Conservation (phyloP, 768 basidiomycete species). For the Leucocoprinus leucothites region DNA sequence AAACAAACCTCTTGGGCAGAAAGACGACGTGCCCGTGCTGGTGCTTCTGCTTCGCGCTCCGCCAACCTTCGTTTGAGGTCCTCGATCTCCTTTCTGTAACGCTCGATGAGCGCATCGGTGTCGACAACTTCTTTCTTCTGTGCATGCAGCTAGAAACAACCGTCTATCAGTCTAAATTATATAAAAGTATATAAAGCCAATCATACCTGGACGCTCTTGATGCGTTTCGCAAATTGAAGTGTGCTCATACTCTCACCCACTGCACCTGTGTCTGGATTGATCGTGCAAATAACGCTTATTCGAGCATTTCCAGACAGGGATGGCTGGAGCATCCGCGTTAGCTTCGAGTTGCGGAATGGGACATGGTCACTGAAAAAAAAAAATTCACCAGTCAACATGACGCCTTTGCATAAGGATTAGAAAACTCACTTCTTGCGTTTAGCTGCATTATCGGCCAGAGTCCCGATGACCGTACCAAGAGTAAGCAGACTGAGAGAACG, state of each 20-base stretch:
- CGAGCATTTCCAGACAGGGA: conserved; percentile 94
- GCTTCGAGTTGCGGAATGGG: conserved; percentile 92
- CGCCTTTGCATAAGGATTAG: not conserved
- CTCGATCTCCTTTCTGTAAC: conserved; percentile 93
- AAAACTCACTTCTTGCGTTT: conserved; percentile 62
- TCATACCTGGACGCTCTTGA: conserved; percentile 81
- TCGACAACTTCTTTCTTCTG: conserved; percentile 94
- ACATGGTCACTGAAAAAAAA: conserved; percentile 67
- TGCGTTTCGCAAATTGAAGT: conserved; percentile 84
- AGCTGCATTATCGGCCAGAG: conserved; percentile 83
- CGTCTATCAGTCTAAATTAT: not conserved
- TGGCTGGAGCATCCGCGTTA: conserved; percentile 92
- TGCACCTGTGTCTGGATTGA: conserved; percentile 81
- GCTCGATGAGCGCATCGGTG: conserved; percentile 89
- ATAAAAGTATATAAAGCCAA: not conserved
- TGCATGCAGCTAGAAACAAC: conserved; percentile 57
- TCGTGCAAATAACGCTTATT: conserved; percentile 94
- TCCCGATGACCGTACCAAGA: conserved; percentile 89
- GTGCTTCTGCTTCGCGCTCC: conserved; percentile 67
- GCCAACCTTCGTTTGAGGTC: conserved; percentile 73
- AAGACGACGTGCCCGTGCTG: conserved; percentile 43
- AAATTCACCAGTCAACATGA: not conserved
- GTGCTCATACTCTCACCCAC: conserved; percentile 86
- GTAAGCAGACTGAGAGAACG: conserved; percentile 74
- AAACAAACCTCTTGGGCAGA: conserved; percentile 46